phyloP scores from a whole-genome alignment of 208 protist genomes.

The Leptomonas seymouri region DNA sequence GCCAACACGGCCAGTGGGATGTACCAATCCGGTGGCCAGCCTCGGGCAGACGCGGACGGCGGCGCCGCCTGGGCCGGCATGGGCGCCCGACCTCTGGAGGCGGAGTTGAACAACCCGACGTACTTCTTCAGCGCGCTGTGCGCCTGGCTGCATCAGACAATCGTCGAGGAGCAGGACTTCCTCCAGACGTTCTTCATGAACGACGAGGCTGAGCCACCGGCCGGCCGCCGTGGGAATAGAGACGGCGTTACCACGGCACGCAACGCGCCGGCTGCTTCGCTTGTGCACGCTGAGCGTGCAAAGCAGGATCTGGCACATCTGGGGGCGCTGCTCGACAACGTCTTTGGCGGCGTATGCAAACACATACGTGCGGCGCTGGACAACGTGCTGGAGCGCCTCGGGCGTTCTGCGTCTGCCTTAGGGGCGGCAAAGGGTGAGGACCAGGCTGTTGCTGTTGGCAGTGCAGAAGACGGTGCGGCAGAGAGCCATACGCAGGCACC shows the following conservation, averaged over 20 bases:
- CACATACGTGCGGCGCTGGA: constrained; percentile 68
- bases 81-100: constrained; percentile 70
- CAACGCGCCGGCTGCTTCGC: not conserved
- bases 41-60: constrained; percentile 8
- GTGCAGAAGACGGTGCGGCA: not conserved
- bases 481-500: not conserved
- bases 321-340: constrained; percentile 42
- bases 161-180: constrained; percentile 84
- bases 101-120: constrained; percentile 78
- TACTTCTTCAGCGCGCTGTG: constrained; percentile 87
- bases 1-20: constrained; percentile 56
- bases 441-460: not conserved
- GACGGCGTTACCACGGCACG: not conserved
- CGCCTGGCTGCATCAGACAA: constrained; percentile 86
- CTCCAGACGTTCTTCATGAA: constrained; percentile 49
- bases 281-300: not conserved
- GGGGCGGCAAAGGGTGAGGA: constrained; percentile 1
- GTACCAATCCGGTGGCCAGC: constrained; percentile 34
- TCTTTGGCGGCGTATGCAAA: constrained; percentile 77
- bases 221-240: not conserved
- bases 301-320: constrained; percentile 24
- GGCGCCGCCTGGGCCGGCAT: constrained; percentile 6
- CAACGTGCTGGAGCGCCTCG: constrained; percentile 62
- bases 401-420: constrained; percentile 34
- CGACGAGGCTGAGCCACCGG: constrained; percentile 12